Evolutionary conservation across 805 yeast genomes (phyloP).

Genomic region (Hanseniaspora hatyaiensis): DNA sequence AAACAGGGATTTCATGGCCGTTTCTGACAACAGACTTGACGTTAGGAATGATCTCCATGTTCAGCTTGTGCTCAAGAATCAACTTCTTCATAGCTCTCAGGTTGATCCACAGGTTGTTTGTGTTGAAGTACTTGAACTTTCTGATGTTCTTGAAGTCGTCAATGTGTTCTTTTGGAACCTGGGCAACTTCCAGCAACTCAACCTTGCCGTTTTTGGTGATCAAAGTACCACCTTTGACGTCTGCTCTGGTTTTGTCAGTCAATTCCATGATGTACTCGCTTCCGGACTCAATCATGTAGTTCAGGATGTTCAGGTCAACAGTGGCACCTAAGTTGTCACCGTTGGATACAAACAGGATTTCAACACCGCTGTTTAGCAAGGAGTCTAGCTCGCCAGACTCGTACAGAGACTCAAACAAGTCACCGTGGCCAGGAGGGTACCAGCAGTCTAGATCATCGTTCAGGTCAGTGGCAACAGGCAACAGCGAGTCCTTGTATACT

Average conservation of each 20-base stretch:
- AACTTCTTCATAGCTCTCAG: conserved; percentile 87
- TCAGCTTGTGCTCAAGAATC: conserved; percentile 68
- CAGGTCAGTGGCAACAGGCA: conserved; percentile 77
- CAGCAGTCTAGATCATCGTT: conserved; percentile 73
- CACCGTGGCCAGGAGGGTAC: conserved; percentile 99
- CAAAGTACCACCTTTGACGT: conserved; percentile 97
- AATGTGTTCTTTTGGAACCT: conserved; percentile 95
- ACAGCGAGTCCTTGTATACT: conserved; percentile 84
- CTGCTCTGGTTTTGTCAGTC: conserved; percentile 97
- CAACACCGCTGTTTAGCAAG: conserved; percentile 85
- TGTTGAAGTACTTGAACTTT: conserved; percentile 95
- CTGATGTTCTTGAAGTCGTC: conserved; percentile 97
- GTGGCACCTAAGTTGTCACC: conserved; percentile 99
- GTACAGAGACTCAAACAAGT: conserved; percentile 78
- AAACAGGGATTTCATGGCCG: conserved; percentile 74
- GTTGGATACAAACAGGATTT: conserved; percentile 85
- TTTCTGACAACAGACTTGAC: conserved; percentile 61
- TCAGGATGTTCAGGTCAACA: conserved; percentile 78
- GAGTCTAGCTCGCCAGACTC: conserved; percentile 87
- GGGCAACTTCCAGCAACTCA: conserved; percentile 90
- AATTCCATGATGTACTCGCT: conserved; percentile 97
- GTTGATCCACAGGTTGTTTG: conserved; percentile 95
- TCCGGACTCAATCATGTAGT: conserved; percentile 83
- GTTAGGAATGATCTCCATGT: conserved; percentile 93
- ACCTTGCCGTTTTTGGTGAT: conserved; percentile 92